These are phyloP conservation scores for Didymella pomorum DNA, from an alignment of 2,329 filamentous ascomycete genomes.

Conservation along the genomic window DNA sequence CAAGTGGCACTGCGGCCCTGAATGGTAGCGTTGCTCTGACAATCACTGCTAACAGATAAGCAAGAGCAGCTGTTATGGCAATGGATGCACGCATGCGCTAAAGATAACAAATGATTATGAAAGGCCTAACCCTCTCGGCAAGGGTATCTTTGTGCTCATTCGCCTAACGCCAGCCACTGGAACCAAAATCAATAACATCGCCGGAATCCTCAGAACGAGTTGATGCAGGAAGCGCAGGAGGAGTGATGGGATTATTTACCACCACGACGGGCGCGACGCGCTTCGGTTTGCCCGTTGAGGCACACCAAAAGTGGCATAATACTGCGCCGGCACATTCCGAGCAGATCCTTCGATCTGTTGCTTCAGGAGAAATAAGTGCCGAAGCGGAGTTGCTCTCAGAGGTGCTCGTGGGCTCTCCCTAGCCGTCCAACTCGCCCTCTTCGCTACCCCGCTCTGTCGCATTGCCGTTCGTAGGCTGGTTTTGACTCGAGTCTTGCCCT, in stretches of 20 bases:
- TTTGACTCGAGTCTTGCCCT: constrained; percentile 25
- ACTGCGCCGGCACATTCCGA: neutral
- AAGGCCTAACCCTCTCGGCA: constrained; percentile 16
- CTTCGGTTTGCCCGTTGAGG: neutral
- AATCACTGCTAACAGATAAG: too few relatives aligned
- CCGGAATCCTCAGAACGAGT: neutral
- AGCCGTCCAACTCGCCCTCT: constrained; percentile 58
- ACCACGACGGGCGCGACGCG: neutral
- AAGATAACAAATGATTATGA: constrained; percentile 2
- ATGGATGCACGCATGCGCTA: neutral
- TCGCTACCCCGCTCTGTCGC: constrained; percentile 50
- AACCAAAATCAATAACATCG: constrained; percentile 12
- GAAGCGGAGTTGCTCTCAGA: neutral
- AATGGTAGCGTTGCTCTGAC: too few relatives aligned
- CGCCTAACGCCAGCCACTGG: constrained; percentile 20
- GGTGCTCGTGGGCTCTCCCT: constrained; percentile 14
- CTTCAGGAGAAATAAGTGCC: neutral
- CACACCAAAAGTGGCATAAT: constrained; percentile 8
- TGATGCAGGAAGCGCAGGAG: neutral
- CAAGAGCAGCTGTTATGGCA: neutral
- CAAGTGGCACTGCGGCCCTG: too few relatives aligned
- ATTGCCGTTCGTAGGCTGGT: constrained; percentile 37
- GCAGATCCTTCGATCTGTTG: neutral
- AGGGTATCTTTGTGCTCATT: constrained; percentile 25
- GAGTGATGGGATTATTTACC: neutral